phyloP scores from a whole-genome alignment of 2,329 filamentous ascomycete genomes.

The Fusarium sambucinum region DNA sequence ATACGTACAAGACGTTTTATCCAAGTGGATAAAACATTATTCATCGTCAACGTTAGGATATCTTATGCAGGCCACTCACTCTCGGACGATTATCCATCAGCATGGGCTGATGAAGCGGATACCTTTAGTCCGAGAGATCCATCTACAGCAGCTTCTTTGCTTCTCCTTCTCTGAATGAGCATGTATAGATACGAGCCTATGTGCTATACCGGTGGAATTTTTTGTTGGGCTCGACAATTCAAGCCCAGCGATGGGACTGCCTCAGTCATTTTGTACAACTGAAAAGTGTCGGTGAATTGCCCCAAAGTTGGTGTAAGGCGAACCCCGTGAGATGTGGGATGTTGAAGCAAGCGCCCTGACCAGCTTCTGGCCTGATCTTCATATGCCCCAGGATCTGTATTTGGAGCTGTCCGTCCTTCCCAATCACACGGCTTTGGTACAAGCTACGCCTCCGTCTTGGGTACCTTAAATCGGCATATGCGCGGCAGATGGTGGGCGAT shows the following conservation, averaged over 20 bases:
- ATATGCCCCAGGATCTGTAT: constrained; percentile 32
- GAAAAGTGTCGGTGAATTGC: constrained; percentile 24
- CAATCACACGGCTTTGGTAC: constrained; percentile 41
- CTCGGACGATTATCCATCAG: constrained; percentile 46
- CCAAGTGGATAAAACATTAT: constrained; percentile 17
- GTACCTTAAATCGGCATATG: constrained; percentile 48
- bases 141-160: constrained; percentile 4
- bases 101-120: constrained; percentile 45
- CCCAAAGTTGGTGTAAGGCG: constrained; percentile 19
- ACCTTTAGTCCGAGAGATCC: constrained; percentile 29
- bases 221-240: neutral
- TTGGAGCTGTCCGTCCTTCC: constrained; percentile 23
- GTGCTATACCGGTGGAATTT: neutral
- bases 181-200: neutral
- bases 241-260: constrained; percentile 1
- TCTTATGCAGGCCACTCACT: constrained; percentile 43
- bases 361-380: constrained; percentile 48
- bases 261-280: neutral
- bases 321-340: constrained; percentile 36
- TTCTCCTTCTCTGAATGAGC: neutral
- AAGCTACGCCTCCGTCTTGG: constrained; percentile 23
- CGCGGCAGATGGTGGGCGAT: constrained; percentile 48
- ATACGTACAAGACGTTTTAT: constrained; percentile 8
- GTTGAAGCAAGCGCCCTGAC: constrained; percentile 39
- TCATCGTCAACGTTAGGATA: constrained; percentile 11